Evolutionary conservation across 1,284 basidiomycete species (phyloP), one percentile per base, ranked within the genome.

Genomic region (Mrakiaceae sp.): DNA sequence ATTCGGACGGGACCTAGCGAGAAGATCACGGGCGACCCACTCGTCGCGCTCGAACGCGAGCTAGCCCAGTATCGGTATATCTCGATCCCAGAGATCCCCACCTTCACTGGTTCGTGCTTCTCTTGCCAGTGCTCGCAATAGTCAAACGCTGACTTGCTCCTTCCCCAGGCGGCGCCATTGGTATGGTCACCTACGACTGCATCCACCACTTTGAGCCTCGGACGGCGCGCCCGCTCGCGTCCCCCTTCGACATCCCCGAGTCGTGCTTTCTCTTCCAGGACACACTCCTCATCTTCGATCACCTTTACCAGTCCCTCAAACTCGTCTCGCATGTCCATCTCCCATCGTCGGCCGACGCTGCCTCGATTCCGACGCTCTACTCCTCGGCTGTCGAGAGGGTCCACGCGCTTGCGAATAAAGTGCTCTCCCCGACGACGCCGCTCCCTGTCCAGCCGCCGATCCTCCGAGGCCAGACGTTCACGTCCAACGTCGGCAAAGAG

Each of bases 151-250:
- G 16, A 43, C 53, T 55, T 42, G 11, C 6, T 63, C 8, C 6
- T 12, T 48, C 55, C 42, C 14, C 68, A 79, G 96, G 96, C 60
- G 96, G 96, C 61, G 95, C 95, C 0, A 91, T 98, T 71, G 96
- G 96, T 55, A 98, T 97, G 78, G 91, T 98, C 70, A 84, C 90
- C 11, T 99, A 95, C 78, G 96, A 99, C 74, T 91, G 90, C 74
- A 86, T 99, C 64, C 88, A 89, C 69, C 87, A 98, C 76, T 99
- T 99, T 72, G 96, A 99, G 77, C 90, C 95, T 64, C 92, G 90
- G 77, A 95, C 93, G 4, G 81, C 82, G 44, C 81, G 83, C 54
- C 75, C 77, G 1, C 79, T 85, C 39, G 81, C 88, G 60, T 81
- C 82, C 66, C 91, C 96, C 69, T 78, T 86, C 11, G 79, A 95